Evolutionary conservation across 441 rosid species (phyloP).

Genomic region (Capsella rubella): DNA sequence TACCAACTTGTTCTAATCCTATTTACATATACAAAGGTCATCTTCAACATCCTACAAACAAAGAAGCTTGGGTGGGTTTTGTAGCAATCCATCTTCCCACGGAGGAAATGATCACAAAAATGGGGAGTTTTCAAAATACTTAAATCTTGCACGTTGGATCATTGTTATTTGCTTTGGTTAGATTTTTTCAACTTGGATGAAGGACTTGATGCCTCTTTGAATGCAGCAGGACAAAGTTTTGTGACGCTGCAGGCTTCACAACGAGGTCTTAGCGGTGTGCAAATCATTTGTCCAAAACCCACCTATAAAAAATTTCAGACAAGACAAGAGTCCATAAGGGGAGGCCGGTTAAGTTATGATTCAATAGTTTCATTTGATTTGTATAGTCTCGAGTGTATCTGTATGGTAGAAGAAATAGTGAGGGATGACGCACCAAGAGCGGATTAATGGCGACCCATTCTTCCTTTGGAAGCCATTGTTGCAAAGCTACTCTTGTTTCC

Average conservation of each 20-base stretch:
- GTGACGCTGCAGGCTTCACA: slow-evolving; percentile 69
- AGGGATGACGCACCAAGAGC: slow-evolving; percentile 61
- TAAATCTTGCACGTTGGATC: slow-evolving; percentile 23
- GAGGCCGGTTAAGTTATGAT: neutral
- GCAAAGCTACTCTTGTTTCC: slow-evolving; percentile 88
- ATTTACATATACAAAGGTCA: neutral
- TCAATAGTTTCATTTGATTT: neutral
- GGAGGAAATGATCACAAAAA: slow-evolving; percentile 9
- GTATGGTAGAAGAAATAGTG: neutral
- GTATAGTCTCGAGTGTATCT: neutral
- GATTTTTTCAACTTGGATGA: slow-evolving; percentile 58
- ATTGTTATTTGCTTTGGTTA: slow-evolving; percentile 45
- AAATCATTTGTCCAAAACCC: slow-evolving; percentile 92
- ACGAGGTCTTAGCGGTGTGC: slow-evolving; percentile 84
- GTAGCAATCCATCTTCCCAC: neutral
- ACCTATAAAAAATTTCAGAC: slow-evolving; percentile 57
- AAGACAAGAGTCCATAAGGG: neutral
- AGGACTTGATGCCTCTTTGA: slow-evolving; percentile 69
- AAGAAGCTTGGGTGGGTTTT: no score
- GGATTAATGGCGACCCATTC: slow-evolving; percentile 94
- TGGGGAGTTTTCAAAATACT: neutral
- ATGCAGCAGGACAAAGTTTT: slow-evolving; percentile 90
- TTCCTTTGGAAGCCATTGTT: slow-evolving; percentile 95
- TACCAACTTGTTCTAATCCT: neutral
- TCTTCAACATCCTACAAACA: neutral